Percentiles rank a stretch among this genome's conserved stretches.
Evolutionary conservation across 139 green algal genomes (phyloP).

Genomic region (Chlamydomonas eustigma): DNA sequence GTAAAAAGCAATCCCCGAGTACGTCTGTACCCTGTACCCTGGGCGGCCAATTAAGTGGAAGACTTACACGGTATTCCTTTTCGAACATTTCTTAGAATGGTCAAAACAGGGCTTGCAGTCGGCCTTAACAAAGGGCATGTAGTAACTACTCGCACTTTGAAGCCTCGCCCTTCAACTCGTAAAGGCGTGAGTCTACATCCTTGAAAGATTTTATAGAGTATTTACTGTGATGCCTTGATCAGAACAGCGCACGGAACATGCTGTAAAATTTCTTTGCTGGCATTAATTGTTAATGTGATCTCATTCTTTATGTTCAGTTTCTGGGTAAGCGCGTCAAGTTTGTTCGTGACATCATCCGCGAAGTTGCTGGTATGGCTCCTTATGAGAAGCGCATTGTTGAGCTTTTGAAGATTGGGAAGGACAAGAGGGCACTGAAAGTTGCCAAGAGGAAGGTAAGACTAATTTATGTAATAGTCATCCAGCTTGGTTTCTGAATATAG

Average conservation of each 20-base stretch:
- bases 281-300: too few relatives aligned
- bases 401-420: constrained; percentile 92
- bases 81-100: constrained; percentile 26
- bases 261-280: too few relatives aligned
- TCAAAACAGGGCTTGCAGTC: constrained; percentile 70
- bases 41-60: not conserved
- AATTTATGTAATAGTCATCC: not conserved
- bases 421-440: constrained; percentile 95
- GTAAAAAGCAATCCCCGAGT: not conserved
- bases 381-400: constrained; percentile 94
- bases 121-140: constrained; percentile 85
- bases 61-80: not conserved
- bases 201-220: too few relatives aligned
- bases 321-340: constrained; percentile 81
- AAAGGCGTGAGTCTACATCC: constrained; percentile 87
- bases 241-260: too few relatives aligned
- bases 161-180: constrained; percentile 43
- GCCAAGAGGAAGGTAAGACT: constrained; percentile 86
- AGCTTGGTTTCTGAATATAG: not conserved
- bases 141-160: constrained; percentile 65
- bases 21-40: not conserved
- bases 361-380: constrained; percentile 90
- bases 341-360: constrained; percentile 82
- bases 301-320: constrained; percentile 37
- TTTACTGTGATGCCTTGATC: too few relatives aligned